phyloP scores from a whole-genome alignment of 306 rosid genomes.

The Delonix regia region DNA sequence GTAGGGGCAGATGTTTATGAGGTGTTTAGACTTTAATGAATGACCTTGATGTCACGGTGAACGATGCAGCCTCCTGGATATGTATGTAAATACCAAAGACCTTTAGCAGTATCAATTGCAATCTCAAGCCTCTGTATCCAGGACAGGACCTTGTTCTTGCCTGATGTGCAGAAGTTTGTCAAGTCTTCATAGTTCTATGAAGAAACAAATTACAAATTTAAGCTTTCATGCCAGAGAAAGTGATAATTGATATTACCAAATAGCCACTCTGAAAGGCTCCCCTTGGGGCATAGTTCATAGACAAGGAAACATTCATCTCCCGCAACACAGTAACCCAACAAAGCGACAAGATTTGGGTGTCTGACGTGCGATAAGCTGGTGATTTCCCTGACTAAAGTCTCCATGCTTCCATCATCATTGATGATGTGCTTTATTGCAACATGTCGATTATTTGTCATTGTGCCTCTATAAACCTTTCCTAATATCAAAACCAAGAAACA shows the following conservation, averaged over 20 bases:
- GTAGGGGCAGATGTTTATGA: background rate
- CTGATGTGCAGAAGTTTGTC: constrained; percentile 42
- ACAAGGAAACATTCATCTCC: constrained; percentile 64
- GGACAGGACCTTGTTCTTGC: constrained; percentile 54
- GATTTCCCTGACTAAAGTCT: constrained; percentile 64
- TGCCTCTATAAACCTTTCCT: constrained; percentile 66
- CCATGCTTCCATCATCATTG: constrained; percentile 56
- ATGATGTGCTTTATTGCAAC: constrained; percentile 69
- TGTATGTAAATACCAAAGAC: constrained; percentile 65
- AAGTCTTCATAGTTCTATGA: constrained; percentile 27
- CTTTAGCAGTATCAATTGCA: constrained; percentile 71
- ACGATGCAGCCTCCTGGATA: constrained; percentile 68
- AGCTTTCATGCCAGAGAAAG: background rate
- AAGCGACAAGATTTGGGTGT: constrained; percentile 61
- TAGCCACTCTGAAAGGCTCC: constrained; percentile 69
- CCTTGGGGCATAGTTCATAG: constrained; percentile 69
- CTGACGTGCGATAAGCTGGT: constrained; percentile 58
- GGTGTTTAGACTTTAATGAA: background rate
- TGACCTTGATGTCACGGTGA: constrained; percentile 76
- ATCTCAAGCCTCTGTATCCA: constrained; percentile 64
- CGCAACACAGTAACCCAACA: constrained; percentile 54
- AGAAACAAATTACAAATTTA: constrained; percentile 7
- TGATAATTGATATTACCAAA: constrained; percentile 49
- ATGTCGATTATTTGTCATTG: constrained; percentile 49
- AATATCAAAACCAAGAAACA: constrained; percentile 21